Percentiles rank a stretch among this genome's conserved stretches.
phyloP scores from a whole-genome alignment of 768 basidiomycete genomes.

The Hortiboletus flavorubellus region DNA sequence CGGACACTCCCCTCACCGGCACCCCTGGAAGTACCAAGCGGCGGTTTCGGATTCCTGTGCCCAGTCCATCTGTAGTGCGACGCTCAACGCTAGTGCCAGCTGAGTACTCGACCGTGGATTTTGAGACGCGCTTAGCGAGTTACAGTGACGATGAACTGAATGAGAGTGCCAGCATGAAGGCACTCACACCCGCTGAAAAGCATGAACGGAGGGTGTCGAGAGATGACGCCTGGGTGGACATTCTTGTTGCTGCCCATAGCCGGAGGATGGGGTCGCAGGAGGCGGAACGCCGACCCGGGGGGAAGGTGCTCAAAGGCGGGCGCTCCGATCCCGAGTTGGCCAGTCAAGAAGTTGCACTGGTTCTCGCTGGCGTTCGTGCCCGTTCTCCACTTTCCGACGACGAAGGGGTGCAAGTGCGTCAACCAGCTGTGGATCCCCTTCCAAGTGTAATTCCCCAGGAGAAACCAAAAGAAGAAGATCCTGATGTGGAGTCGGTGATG shows the following conservation, averaged over 20 bases:
- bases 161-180: slow-evolving; percentile 39
- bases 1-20: slow-evolving; percentile 24
- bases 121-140: slow-evolving; percentile 75
- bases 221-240: slow-evolving; percentile 88
- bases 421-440: slow-evolving; percentile 14
- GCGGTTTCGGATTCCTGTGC: slow-evolving; percentile 61
- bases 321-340: slow-evolving; percentile 66
- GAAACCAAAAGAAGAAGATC: slow-evolving; percentile 42
- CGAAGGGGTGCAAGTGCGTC: slow-evolving; percentile 32
- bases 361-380: slow-evolving; percentile 53
- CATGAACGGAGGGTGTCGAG: slow-evolving; percentile 43
- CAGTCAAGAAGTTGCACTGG: slow-evolving; percentile 70
- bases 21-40: slow-evolving; percentile 32
- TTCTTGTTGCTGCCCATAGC: slow-evolving; percentile 60
- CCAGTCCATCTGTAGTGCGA: slow-evolving; percentile 50
- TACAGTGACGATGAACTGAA: slow-evolving; percentile 48
- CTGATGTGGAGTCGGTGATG: slow-evolving; percentile 43
- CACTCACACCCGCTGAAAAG: slow-evolving; percentile 38
- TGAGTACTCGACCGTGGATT: slow-evolving; percentile 80
- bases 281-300: slow-evolving; percentile 34
- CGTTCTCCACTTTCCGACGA: slow-evolving; percentile 39
- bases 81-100: slow-evolving; percentile 56
- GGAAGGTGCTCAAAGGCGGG: slow-evolving; percentile 32
- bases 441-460: slow-evolving; percentile 21
- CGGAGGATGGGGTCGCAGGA: slow-evolving; percentile 58